Base-by-base conservation (phyloP, 169 alveolate species). In the Theileria annulata region DNA sequence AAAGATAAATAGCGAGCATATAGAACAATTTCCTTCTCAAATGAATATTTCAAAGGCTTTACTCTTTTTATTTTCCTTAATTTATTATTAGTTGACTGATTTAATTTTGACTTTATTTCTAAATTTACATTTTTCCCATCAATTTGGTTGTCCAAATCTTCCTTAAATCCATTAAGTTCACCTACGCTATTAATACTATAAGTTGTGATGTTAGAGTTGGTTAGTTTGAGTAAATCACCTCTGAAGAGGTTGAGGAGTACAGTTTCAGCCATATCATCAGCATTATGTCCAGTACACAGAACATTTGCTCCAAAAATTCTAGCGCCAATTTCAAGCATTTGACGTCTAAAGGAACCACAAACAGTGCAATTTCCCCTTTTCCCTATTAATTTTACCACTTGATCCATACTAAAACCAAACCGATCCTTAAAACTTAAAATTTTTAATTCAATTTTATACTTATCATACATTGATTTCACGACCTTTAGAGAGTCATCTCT, bases 221-320 rank as follows among this genome's bases (percentile, higher is more conserved):
- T 91, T 2, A 98, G 92, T 82, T 99, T 93, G 79, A 94, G 94
- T 75, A 92, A 81, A 77, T 98, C 99, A 17, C 99, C 99, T 83
- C 99, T 92, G 49, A 97, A 88, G 49, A 96, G 85, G 87, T 98
- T 98, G 97, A 98, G 94, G 31, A 97, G 87, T 51, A 97, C 95
- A 1, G 99, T 98, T 88, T 98, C 99, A 6, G 99, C 99, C 37
- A 95, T 93, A 86, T 98, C 99, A 90, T 98, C 99, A 12, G 99
- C 98, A 89, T 96, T 98, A 86, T 98, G 99, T 0, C 99, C 99
- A n/a, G 99, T 98, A 63, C 96, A 94, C 25, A 98, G 91, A 58
- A 93, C 95, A 77, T 96, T 96, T 19, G 98, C 98, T 33, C 92
- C 92, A 23, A 96, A 91, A 56, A 92, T 59, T 74, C 91, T 78